Evolutionary conservation across 225 moss, liverwort and hornwort genomes (phyloP), one percentile per base, ranked within the genome.

Genomic region (Takakia lepidozioides): DNA sequence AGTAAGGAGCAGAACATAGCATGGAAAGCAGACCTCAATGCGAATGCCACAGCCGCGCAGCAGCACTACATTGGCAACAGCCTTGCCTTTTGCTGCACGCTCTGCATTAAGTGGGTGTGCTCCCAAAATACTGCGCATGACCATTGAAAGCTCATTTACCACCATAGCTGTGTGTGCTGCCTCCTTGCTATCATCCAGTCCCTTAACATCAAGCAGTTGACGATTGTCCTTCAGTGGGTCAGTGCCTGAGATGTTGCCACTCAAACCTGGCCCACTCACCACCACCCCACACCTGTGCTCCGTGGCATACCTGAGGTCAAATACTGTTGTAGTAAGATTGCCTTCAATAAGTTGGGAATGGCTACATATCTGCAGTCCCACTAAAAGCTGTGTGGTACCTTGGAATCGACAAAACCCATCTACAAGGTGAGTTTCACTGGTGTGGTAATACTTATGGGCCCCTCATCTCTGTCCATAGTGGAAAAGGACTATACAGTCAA

Each of bases 251-350:
- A 98, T 88, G 64, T 87, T 98, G 44, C 91, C 98, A 58, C 83
- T 78, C 34, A 98, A 60, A 25, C 85, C 85, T 34, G 85, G 72
- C 40, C 98, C 98, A 39, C 90, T 98, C 36, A 98, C 83, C 10
- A 98, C 98, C 37, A 98, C 98, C 50, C 98, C 98, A 74, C 98
- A 98, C 58, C 91, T 73, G 67, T 91, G 98, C 64, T 98, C 98
- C 27, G 98, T 98, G 29, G 98, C 98, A 68, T 98, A 98, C 52
- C 91, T 98, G 91, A 29, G n/a, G n/a, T n/a, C n/a, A n/a, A n/a
- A n/a, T n/a, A n/a, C n/a, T n/a, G n/a, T n/a, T n/a, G n/a, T n/a
- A n/a, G n/a, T n/a, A n/a, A n/a, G n/a, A n/a, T n/a, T n/a, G n/a
- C n/a, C n/a, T n/a, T n/a, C n/a, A n/a, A n/a, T n/a, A n/a, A n/a